These are phyloP conservation scores for Lachancea lanzarotensis DNA, from an alignment of 805 yeast genomes.

Conservation along the genomic window DNA sequence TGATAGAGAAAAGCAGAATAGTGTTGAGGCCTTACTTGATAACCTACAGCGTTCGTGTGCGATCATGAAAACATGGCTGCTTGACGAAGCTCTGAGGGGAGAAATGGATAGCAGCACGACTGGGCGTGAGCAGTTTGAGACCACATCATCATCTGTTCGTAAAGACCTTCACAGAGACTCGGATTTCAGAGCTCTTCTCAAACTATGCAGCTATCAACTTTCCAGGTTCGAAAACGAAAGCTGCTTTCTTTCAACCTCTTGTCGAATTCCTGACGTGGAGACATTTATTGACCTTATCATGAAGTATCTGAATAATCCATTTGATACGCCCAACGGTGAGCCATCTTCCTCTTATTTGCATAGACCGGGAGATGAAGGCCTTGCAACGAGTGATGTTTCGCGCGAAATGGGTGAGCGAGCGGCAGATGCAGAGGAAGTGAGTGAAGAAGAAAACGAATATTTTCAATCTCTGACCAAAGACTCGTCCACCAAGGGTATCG, in stretches of 20 bases:
- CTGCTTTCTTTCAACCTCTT: constrained; percentile 18
- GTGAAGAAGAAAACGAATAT: constrained; percentile 3
- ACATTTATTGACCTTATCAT: constrained; percentile 11
- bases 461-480: constrained; percentile 1
- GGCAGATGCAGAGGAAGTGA: neutral
- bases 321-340: constrained; percentile 13
- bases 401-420: too few relatives aligned
- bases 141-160: constrained; percentile 2
- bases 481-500: neutral
- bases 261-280: constrained; percentile 12
- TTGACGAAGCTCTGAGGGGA: constrained; percentile 1
- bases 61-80: constrained; percentile 15
- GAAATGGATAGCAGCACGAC: constrained; percentile 3
- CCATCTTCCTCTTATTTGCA: constrained; percentile 11
- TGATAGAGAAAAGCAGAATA: constrained; percentile 26
- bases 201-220: constrained; percentile 19
- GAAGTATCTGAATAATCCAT: constrained; percentile 22
- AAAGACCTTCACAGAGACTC: constrained; percentile 18
- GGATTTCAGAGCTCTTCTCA: constrained; percentile 26
- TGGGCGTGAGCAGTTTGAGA: constrained; percentile 11
- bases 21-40: constrained; percentile 15
- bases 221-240: constrained; percentile 15
- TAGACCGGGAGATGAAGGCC: constrained; percentile 10
- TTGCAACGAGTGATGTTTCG: too few relatives aligned
- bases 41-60: constrained; percentile 18